Base-by-base conservation (phyloP, 805 yeast genomes). In the Cyberlindnera lachancei region DNA sequence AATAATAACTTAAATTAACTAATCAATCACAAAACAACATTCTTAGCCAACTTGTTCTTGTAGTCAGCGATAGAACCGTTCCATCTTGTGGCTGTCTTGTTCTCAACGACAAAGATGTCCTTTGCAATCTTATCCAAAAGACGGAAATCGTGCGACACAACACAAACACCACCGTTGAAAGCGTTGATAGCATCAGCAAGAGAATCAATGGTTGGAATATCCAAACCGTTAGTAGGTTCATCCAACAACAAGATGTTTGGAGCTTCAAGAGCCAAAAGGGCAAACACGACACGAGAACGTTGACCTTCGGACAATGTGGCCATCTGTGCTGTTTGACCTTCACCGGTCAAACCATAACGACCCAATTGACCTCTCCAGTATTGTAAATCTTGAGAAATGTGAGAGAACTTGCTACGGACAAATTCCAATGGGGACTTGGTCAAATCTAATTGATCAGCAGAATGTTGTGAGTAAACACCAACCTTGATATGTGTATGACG, bases 171-270 rank as follows among this genome's bases (percentile, higher is more conserved):
- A 66, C 98, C 98, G 57, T 79, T 83, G 73, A 84, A 92, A 20
- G 75, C 81, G 46, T 87, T 79, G 59, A 92, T 90, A 44, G 98
- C 98, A 36, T 82, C 94, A 33, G 96, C 98, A 53, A 92, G 71
- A 27, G 98, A 92, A 65, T 92, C 98, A 58, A 92, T 92, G 32
- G 98, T 88, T 55, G 96, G 87, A 52, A 92, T 90, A 71, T 92
- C 98, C 64, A 92, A 72, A 73, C 97, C 97, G 74, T 92, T 92
- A 47, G 98, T 92, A 75, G 98, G 98, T 79, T 92, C 98, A 71
- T 92, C 98, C 66, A 92, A 71, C 58, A 92, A 68, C 52, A 92
- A 70, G 61, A 92, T 85, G 66, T 92, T 92, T 55, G 98, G 98
- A 42, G 83, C 68, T 66, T 92, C 96, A 48, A 92, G 71, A 31